phyloP scores from a whole-genome alignment of 2,329 filamentous ascomycete species.

The Fusarium papillatum region DNA sequence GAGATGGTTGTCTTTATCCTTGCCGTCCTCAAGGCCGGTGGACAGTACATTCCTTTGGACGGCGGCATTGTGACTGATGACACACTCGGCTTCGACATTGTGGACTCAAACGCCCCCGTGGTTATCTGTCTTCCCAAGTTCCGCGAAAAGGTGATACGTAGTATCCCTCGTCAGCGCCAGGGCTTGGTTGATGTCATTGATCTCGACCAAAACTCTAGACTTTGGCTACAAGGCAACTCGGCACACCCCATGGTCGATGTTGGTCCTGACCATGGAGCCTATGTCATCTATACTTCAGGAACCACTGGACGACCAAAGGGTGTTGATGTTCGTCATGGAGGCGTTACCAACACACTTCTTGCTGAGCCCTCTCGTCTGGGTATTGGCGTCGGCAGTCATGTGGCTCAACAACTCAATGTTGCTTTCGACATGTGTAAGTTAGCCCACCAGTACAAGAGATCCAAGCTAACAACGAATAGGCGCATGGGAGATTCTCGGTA shows the following conservation, averaged over 20 bases:
- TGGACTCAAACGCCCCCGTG: slow-evolving; percentile 24
- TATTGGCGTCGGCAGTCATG: slow-evolving; percentile 23
- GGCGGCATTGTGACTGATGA: slow-evolving; percentile 34
- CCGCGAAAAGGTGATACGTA: slow-evolving; percentile 29
- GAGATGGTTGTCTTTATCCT: slow-evolving; percentile 37
- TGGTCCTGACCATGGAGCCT: slow-evolving; percentile 23
- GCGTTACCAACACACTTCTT: slow-evolving; percentile 30
- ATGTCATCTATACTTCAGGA: slow-evolving; percentile 36
- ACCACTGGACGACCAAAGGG: slow-evolving; percentile 33
- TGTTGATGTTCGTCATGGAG: slow-evolving; percentile 30
- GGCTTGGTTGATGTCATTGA: slow-evolving; percentile 25
- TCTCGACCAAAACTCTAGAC: slow-evolving; percentile 12
- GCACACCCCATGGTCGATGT: slow-evolving; percentile 24
- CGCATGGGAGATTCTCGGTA: slow-evolving; percentile 33
- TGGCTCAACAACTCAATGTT: slow-evolving; percentile 35
- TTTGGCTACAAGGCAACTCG: slow-evolving; percentile 24
- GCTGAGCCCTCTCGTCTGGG: slow-evolving; percentile 30
- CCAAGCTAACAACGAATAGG: slow-evolving; percentile 9
- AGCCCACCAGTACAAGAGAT: rapidly evolving
- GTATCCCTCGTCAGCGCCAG: slow-evolving; percentile 12
- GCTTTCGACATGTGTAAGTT: slow-evolving; percentile 40
- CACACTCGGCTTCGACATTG: slow-evolving; percentile 28
- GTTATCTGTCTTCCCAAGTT: slow-evolving; percentile 33
- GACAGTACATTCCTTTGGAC: slow-evolving; percentile 34
- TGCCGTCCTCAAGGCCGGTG: slow-evolving; percentile 32